Conservation (phyloP, 2,329 filamentous ascomycete species). For the Cytospora chrysosperma region DNA sequence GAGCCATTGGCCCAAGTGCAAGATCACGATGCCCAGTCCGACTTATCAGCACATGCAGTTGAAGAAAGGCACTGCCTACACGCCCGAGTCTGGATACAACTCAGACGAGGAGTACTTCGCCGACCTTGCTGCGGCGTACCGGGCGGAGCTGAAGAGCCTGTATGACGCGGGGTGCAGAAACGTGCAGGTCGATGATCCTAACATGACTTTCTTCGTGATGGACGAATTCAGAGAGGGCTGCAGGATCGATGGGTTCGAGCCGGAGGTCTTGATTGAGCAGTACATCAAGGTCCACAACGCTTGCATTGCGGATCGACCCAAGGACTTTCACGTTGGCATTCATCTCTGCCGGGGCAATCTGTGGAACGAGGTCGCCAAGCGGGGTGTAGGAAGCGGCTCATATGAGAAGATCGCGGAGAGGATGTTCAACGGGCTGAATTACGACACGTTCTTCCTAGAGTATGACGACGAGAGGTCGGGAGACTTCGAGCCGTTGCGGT, state of each 20-base stretch:
- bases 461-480: constrained; percentile 50
- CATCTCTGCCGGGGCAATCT: constrained; percentile 54
- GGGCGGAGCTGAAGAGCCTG: constrained; percentile 49
- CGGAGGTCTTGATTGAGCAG: constrained; percentile 41
- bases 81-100: constrained; percentile 3
- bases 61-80: constrained; percentile 2
- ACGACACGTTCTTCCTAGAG: constrained; percentile 53
- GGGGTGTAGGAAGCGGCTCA: constrained; percentile 48
- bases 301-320: constrained; percentile 39
- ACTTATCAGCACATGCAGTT: constrained; percentile 15
- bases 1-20: not conserved
- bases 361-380: constrained; percentile 38
- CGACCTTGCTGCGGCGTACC: constrained; percentile 54
- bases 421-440: constrained; percentile 48
- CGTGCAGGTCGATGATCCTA: constrained; percentile 56
- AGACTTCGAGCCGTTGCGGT: constrained; percentile 49
- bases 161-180: constrained; percentile 53
- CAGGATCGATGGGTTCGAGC: constrained; percentile 45
- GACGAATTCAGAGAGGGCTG: constrained; percentile 52
- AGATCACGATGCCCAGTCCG: constrained; percentile 13
- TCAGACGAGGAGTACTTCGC: constrained; percentile 52
- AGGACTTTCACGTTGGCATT: constrained; percentile 61
- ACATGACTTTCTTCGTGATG: constrained; percentile 57
- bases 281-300: constrained; percentile 64
- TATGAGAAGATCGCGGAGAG: constrained; percentile 51